phyloP scores from a whole-genome alignment of 768 basidiomycete genomes.

The Hygrophorus russula region DNA sequence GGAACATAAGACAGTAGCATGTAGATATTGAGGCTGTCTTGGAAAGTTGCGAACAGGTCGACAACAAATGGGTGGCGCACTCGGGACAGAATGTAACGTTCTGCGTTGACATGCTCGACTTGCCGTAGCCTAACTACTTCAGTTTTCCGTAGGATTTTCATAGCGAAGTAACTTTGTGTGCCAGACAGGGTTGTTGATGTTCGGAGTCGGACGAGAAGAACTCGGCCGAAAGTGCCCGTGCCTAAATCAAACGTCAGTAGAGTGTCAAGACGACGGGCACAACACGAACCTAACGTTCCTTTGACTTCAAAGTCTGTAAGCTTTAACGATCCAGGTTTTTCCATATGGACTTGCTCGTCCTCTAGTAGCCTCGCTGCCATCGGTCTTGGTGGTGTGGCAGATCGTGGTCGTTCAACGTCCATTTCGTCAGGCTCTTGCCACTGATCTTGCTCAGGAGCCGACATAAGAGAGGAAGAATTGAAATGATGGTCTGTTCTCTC shows the following conservation, averaged over 20 bases:
- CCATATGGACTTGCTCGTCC: constrained; percentile 57
- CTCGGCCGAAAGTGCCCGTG: constrained; percentile 93
- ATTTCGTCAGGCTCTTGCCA: constrained; percentile 15
- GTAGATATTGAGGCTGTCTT: constrained; percentile 94
- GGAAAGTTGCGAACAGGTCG: constrained; percentile 90
- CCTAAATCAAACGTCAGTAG: constrained; percentile 33
- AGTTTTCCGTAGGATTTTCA: constrained; percentile 83
- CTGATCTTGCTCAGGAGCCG: constrained; percentile 11
- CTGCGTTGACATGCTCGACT: constrained; percentile 96
- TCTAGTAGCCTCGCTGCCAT: constrained; percentile 53
- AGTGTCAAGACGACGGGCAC: constrained; percentile 2
- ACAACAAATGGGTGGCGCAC: constrained; percentile 95
- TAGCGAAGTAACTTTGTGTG: constrained; percentile 61
- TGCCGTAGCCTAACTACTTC: constrained; percentile 86
- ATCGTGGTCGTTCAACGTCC: constrained; percentile 13
- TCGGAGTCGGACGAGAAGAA: constrained; percentile 77
- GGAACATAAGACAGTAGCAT: constrained; percentile 96
- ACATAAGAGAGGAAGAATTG: constrained; percentile 7
- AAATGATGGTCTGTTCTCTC: constrained; percentile 1
- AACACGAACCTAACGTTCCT: constrained; percentile 57
- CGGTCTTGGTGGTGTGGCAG: constrained; percentile 7
- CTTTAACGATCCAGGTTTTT: constrained; percentile 42
- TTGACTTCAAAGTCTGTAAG: constrained; percentile 75
- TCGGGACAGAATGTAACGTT: constrained; percentile 85
- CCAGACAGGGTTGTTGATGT: constrained; percentile 32